A percentile compares a stretch with the other conserved stretches of the same genome.
Evolutionary conservation across 1,139 yeast genomes (phyloP).

Genomic region (Pichia terricola): DNA sequence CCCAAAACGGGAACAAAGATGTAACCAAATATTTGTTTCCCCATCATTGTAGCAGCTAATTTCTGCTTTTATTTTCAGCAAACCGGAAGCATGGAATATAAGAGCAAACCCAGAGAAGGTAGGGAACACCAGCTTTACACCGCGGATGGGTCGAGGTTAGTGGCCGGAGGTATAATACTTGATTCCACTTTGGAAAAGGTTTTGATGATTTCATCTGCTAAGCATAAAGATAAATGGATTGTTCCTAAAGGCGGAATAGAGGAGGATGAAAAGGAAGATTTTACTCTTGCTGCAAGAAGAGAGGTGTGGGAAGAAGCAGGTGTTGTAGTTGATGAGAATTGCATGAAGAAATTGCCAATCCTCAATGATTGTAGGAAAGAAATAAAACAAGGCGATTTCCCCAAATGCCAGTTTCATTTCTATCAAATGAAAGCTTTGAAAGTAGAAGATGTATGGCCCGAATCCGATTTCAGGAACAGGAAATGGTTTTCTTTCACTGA

Average conservation of each 20-base stretch:
- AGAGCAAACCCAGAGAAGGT: conserved; percentile 8
- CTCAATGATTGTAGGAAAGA: conserved; percentile 50
- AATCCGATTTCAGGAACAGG: conserved; percentile 46
- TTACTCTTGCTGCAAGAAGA: conserved; percentile 50
- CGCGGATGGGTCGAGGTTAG: conserved; percentile 48
- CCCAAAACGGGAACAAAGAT: neutral
- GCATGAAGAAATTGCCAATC: conserved; percentile 46
- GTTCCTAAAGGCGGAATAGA: conserved; percentile 97
- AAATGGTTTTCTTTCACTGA: conserved; percentile 70
- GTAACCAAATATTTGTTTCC: no score
- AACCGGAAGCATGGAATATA: neutral
- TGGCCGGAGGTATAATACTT: conserved; percentile 84
- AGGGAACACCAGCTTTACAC: conserved; percentile 8
- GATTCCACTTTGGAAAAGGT: conserved; percentile 49
- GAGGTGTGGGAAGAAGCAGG: conserved; percentile 99
- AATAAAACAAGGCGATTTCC: conserved; percentile 31
- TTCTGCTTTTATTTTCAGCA: no score
- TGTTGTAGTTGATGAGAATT: conserved; percentile 44
- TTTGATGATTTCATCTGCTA: conserved; percentile 67
- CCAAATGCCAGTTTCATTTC: conserved; percentile 76
- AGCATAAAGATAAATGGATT: conserved; percentile 65
- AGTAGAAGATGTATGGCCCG: conserved; percentile 68
- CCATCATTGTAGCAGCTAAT: no score
- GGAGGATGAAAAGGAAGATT: conserved; percentile 56
- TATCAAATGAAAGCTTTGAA: conserved; percentile 60